Conservation (phyloP, 192 early-diverging fungal genomes). For the Coemansia sp. region DNA sequence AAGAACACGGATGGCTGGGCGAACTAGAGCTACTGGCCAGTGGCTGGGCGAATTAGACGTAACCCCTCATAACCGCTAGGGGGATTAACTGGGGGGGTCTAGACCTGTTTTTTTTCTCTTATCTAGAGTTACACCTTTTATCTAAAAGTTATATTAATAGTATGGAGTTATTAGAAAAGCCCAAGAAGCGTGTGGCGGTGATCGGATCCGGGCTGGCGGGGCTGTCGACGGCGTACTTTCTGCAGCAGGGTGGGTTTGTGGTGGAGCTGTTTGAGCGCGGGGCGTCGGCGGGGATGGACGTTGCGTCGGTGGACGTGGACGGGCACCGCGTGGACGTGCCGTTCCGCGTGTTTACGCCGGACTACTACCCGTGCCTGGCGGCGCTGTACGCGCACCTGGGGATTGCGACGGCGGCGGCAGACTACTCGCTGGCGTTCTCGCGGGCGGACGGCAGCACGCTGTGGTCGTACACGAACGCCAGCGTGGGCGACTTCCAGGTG, state of each 20-base stretch:
- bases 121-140: neutral
- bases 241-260: conserved; percentile 26
- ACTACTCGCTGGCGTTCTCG: conserved; percentile 47
- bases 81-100: neutral
- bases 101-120: neutral
- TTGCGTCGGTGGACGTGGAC: conserved; percentile 40
- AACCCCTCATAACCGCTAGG: neutral
- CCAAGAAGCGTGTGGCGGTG: conserved; percentile 32
- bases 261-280: conserved; percentile 45
- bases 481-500: conserved; percentile 21
- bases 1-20: conserved; percentile 32
- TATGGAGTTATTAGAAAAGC: neutral
- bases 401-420: conserved; percentile 30
- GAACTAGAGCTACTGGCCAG: neutral
- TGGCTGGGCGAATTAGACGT: conserved; percentile 16
- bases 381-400: conserved; percentile 42
- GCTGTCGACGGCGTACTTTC: conserved; percentile 40
- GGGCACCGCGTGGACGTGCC: conserved; percentile 49
- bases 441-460: conserved; percentile 8
- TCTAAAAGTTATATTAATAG: neutral
- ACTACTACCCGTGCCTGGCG: conserved; percentile 48
- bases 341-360: conserved; percentile 49
- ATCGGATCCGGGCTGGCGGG: conserved; percentile 51
- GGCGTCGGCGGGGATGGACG: conserved; percentile 41
- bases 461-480: conserved; percentile 49